Evolutionary conservation across 2,329 filamentous ascomycete genomes (phyloP), one percentile per base, ranked within the genome.

Genomic region (Hymenoscyphus occultus): DNA sequence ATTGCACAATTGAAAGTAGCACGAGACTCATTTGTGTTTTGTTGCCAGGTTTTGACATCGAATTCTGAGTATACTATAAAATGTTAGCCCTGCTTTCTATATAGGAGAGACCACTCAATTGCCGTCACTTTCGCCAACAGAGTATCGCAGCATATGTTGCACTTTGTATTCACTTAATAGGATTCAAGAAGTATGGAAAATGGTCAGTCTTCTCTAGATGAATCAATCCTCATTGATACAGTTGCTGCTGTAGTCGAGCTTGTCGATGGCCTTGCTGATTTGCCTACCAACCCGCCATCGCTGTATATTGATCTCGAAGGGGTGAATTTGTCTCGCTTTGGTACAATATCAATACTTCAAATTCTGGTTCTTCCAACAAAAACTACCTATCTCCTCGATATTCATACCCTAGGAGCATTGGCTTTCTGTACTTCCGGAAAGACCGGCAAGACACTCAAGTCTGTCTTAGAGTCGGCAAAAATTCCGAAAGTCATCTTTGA

Each of bases 361-460:
- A 35, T 59, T 22, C 57, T 39, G 16, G n/a, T 59, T 40, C 14
- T 7, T 40, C 57, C 57, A 59, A 39, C n/a, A 13, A 59, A 59
- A 1, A 40, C 14, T 13, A 59, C 39, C 5, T 19, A 59, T 19
- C 31, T 59, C 31, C 19, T 40, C 35, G 57, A 59, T 22, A 9
- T 40, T 13, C 57, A 40, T 14, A 59, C 35, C 35, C 57, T 40
- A 5, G 35, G 16, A 39, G 32, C 3, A 13, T n/a, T 14, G 12
- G n/a, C 57, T 6, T 40, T 59, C n/a, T 40, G 6, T 40, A 59
- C 14, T 35, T 3, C 57, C 19, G 57, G 57, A 9, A 39, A 5
- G 14, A 28, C 14, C 6, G 35, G 57, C 35, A 16, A 39, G 32
- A 42, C 57, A 9, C 35, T 59, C 13, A 16, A 59, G n/a, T 14